Evolutionary conservation across 2,329 filamentous ascomycete species (phyloP), one percentile per base, ranked within the genome.

Genomic region (Fusarium sp.): DNA sequence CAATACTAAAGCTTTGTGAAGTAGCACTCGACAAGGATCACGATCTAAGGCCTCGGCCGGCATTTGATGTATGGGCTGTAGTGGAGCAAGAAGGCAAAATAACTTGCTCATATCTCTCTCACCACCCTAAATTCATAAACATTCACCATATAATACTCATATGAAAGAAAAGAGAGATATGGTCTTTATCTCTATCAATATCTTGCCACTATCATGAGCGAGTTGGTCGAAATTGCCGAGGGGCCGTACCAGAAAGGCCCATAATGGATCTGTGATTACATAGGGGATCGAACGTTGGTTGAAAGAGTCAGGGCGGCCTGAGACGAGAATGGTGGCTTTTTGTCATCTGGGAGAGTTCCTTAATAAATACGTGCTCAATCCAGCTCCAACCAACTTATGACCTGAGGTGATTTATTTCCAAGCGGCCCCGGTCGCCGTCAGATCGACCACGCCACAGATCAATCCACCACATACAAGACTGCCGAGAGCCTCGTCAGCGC

Each of bases 311-410:
- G 67, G 57, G 71, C 71, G 46, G 64, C 60, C 71, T 74, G 67
- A 63, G 72, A 75, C 69, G 72, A 75, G 53, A 63, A 75, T 64
- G 53, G 58, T 72, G 58, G 64, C 49, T 60, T 68, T 58, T 60
- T 38, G 30, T 49, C 60, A 66, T 69, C 50, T 72, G 63, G 49
- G 40, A 64, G 61, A 53, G 61, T 53, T 53, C 64, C 56, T 72
- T 60, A 47, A 73, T 73, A 67, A 75, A 74, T 77, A 77, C 58
- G 66, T 77, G 75, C 75, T 77, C 75, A 76, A 77, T 77, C 58
- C 63, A 75, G 69, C 75, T 77, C 75, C 71, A 69, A 74, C 64
- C 64, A 71, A 64, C 75, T 75, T 67, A 69, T 73, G 75, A 71
- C 61, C 65, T 76, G 67, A 74, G 75, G 75, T 74, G 74, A 76